Percentiles rank a stretch among this genome's conserved stretches.
These are phyloP conservation scores for Coprinopsis strossmayeri DNA, from an alignment of 768 basidiomycete genomes.

Conservation along the genomic window DNA sequence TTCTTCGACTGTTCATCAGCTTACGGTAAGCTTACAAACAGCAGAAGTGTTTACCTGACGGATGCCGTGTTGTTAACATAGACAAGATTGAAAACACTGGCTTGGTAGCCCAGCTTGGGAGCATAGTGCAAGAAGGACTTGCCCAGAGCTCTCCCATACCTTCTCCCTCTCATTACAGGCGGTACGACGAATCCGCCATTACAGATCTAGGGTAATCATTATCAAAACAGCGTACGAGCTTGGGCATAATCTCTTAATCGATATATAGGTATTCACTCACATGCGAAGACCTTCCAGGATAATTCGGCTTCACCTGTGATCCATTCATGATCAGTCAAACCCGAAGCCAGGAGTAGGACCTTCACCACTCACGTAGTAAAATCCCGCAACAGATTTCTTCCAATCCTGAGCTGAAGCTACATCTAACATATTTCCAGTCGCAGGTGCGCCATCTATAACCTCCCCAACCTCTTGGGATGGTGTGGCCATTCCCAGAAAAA, in stretches of 20 bases:
- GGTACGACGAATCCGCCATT: conserved; percentile 88
- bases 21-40: neutral
- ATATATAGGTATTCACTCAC: conserved; percentile 52
- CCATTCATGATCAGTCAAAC: conserved; percentile 8
- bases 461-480: neutral
- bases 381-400: conserved; percentile 69
- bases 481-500: conserved; percentile 54
- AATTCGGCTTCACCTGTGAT: conserved; percentile 70
- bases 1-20: conserved; percentile 22
- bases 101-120: conserved; percentile 69
- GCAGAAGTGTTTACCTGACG: conserved; percentile 37
- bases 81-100: conserved; percentile 87
- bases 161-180: conserved; percentile 49
- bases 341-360: conserved; percentile 2
- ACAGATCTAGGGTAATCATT: conserved; percentile 44
- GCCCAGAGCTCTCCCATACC: conserved; percentile 68
- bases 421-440: neutral
- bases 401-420: conserved; percentile 27
- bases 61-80: conserved; percentile 81
- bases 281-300: conserved; percentile 86
- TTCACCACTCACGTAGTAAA: conserved; percentile 58
- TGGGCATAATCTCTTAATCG: conserved; percentile 2
- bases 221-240: neutral
- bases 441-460: neutral
- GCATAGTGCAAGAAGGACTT: conserved; percentile 77